phyloP scores from a whole-genome alignment of 257 asterid genomes.

The Salvia splendens region DNA sequence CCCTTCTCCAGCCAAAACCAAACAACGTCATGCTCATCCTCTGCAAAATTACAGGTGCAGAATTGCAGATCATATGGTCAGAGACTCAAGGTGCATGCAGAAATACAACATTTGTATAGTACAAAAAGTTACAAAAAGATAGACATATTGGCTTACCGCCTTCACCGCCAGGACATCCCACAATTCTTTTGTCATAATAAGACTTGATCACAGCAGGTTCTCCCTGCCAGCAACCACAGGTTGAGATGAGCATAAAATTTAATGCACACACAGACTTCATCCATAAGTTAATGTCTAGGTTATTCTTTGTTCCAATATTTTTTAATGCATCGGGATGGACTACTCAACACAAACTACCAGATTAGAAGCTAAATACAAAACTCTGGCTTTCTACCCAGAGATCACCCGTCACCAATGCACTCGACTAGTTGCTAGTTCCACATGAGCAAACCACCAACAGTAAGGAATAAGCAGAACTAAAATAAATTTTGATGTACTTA shows the following conservation, averaged over 20 bases:
- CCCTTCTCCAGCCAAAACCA: slow-evolving; percentile 99
- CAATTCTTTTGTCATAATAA: slow-evolving; percentile 81
- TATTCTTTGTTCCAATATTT: not conserved
- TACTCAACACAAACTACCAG: not conserved
- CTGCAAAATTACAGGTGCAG: slow-evolving; percentile 45
- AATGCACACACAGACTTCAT: not conserved
- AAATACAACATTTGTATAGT: not conserved
- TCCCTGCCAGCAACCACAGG: slow-evolving; percentile 55
- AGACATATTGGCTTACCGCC: slow-evolving; percentile 64
- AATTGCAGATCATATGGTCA: slow-evolving; percentile 27
- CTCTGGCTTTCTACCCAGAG: not conserved
- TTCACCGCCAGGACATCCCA: slow-evolving; percentile 98
- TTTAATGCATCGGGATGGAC: not conserved
- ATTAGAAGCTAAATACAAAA: not conserved
- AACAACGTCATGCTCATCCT: slow-evolving; percentile 97
- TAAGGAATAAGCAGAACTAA: too few species aligned
- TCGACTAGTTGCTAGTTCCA: not conserved
- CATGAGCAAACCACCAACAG: not conserved
- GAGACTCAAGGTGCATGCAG: not conserved
- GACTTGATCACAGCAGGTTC: slow-evolving; percentile 90
- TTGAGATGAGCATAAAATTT: slow-evolving; percentile 2
- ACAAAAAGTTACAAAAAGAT: not conserved
- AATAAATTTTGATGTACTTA: too few species aligned
- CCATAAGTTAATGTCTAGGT: not conserved
- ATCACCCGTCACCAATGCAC: not conserved